Evolutionary conservation across 2,329 filamentous ascomycete species (phyloP), one percentile per base, ranked within the genome.

Genomic region (Didymella lethalis): DNA sequence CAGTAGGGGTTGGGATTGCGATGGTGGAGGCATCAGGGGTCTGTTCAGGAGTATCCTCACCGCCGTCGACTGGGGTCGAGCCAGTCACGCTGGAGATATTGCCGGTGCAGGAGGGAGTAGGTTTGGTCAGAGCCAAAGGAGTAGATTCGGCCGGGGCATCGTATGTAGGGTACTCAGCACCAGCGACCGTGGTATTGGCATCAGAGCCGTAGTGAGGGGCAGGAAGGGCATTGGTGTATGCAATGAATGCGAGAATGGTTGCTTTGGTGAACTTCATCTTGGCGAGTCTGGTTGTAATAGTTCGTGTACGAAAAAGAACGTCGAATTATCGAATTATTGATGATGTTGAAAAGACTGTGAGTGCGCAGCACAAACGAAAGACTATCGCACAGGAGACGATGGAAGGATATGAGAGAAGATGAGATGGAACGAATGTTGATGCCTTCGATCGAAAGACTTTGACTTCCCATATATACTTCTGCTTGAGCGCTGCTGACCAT

Each of bases 301-400:
- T 43, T 20, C 28, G 23, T 53, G 28, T 38, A 10, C 32, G n/a
- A 43, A 36, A 53, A 29, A 36, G 29, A 48, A 48, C 23, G 34
- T 48, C n/a, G 36, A 40, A 8, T 40, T 40, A 18, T 40, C 23
- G 38, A 47, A 10, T 46, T 38, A 16, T 29, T 50, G 40, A 18
- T 36, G 12, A 8, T 45, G 26, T 38, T 38, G 32, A 52, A 58
- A 53, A 44, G 55, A 58, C 7, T 48, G 49, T 58, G 48, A 58
- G 55, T 58, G 55, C 55, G 25, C 49, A 53, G 49, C 55, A 53
- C 48, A 48, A 58, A 58, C 48, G 55, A 58, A 53, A 53, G 55
- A 48, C 48, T 57, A 36, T 40, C 14, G 20, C 28, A 6, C 7
- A 41, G 23, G 4, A 28, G 23, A 40, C 36, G 18, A 40, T 40